Evolutionary conservation across 768 basidiomycete species (phyloP).

Genomic region (Tricholoma bakamatsutake): DNA sequence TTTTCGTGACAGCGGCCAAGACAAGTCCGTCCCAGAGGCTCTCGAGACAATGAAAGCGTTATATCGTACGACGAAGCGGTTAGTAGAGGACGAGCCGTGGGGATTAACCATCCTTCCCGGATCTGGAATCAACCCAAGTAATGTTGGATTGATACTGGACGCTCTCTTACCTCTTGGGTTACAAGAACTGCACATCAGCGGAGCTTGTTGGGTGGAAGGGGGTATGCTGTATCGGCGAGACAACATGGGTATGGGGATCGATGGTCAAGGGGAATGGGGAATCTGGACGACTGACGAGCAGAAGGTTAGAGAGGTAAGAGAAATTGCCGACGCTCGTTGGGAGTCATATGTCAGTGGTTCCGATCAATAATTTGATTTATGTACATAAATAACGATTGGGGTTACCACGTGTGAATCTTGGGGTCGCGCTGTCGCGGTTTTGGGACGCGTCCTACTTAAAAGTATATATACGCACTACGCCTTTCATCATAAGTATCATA

Average conservation of each 20-base stretch:
- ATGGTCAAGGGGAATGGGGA: constrained; percentile 52
- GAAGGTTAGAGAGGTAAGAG: constrained; percentile 45
- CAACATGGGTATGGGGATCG: constrained; percentile 66
- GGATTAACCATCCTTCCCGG: constrained; percentile 60
- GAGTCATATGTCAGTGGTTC: constrained; percentile 14
- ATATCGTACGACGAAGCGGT: constrained; percentile 28
- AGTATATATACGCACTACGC: background rate
- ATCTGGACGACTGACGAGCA: constrained; percentile 60
- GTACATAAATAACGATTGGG: too few species aligned
- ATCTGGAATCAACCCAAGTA: constrained; percentile 63
- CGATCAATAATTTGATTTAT: background rate
- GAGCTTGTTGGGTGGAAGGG: constrained; percentile 56
- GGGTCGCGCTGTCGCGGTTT: too few species aligned
- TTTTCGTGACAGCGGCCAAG: constrained; percentile 44
- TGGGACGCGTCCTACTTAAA: too few species aligned
- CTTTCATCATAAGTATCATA: background rate
- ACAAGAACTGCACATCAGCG: constrained; percentile 71
- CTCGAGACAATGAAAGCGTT: constrained; percentile 36
- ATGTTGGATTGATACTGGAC: constrained; percentile 42
- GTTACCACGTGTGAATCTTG: too few species aligned
- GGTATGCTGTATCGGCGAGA: constrained; percentile 43
- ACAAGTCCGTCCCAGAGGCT: constrained; percentile 34
- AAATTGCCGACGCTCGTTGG: constrained; percentile 35
- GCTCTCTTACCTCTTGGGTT: constrained; percentile 51
- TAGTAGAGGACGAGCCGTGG: constrained; percentile 33